These are phyloP conservation scores for Hyaloperonospora arabidopsidis DNA, from an alignment of 352 stramenopile genomes.

Conservation along the genomic window DNA sequence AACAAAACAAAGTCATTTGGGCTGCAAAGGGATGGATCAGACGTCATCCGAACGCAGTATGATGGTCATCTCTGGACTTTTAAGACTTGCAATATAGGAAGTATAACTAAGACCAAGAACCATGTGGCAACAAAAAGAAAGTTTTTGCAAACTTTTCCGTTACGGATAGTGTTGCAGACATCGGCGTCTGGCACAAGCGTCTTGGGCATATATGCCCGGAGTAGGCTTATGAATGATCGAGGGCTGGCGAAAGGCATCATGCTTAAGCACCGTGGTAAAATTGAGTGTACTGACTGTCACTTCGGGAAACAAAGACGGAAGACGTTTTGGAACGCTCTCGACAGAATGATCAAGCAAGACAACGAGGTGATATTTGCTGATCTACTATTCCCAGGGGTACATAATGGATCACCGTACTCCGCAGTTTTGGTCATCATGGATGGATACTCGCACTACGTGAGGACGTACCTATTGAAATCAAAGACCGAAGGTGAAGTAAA, in stretches of 20 bases:
- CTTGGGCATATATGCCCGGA: slow-evolving; percentile 10
- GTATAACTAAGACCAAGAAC: neutral
- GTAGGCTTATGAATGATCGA: slow-evolving; percentile 11
- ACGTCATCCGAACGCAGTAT: slow-evolving; percentile 6
- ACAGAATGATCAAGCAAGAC: neutral
- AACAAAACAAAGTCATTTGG: slow-evolving; percentile 2
- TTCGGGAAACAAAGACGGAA: slow-evolving; percentile 12
- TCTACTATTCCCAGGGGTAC: slow-evolving; percentile 4
- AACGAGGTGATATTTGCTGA: slow-evolving; percentile 14
- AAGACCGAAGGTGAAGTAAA: too few relatives aligned
- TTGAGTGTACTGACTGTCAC: slow-evolving; percentile 11
- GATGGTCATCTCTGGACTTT: slow-evolving; percentile 10
- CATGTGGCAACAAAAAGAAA: slow-evolving; percentile 4
- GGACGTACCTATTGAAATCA: neutral
- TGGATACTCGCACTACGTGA: neutral
- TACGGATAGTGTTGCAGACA: slow-evolving; percentile 7
- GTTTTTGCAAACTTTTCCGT: slow-evolving; percentile 9
- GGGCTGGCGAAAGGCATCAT: slow-evolving; percentile 14
- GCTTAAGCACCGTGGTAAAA: slow-evolving; percentile 4
- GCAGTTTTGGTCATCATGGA: neutral
- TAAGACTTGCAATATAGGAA: slow-evolving; percentile 4
- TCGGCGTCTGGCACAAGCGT: slow-evolving; percentile 5
- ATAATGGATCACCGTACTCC: neutral
- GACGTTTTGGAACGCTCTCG: slow-evolving; percentile 5
- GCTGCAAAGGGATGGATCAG: slow-evolving; percentile 3